These are phyloP conservation scores for Datisca glomerata DNA, from an alignment of 306 rosid genomes.

Conservation along the genomic window DNA sequence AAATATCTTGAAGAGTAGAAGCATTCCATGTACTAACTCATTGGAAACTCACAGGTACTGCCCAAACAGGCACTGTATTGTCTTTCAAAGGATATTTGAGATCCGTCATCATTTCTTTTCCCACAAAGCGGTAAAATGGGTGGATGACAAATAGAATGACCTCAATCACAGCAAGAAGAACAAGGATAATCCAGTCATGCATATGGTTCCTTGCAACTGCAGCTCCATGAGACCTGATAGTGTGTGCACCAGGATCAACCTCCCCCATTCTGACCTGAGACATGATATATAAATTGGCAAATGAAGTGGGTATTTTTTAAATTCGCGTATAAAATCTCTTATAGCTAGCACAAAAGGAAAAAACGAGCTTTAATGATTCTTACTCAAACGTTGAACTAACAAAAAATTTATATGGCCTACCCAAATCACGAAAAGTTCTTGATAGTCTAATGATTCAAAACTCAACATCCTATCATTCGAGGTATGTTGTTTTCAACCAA, in stretches of 20 bases:
- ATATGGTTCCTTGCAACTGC: slow-evolving; percentile 55
- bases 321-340: neutral
- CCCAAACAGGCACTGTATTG: slow-evolving; percentile 83
- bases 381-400: too few relatives aligned
- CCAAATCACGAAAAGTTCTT: too few relatives aligned
- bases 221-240: slow-evolving; percentile 82
- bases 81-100: slow-evolving; percentile 71
- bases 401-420: too few relatives aligned
- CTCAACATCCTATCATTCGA: too few relatives aligned
- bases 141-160: slow-evolving; percentile 29
- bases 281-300: neutral
- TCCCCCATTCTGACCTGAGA: slow-evolving; percentile 22
- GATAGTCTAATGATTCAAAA: too few relatives aligned
- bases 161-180: slow-evolving; percentile 51
- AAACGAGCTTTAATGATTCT: too few relatives aligned
- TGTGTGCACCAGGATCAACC: slow-evolving; percentile 36
- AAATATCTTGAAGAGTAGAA: too few relatives aligned
- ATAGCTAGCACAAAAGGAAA: neutral
- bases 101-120: slow-evolving; percentile 86
- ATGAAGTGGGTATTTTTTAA: too few relatives aligned
- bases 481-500: too few relatives aligned
- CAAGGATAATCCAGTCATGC: slow-evolving; percentile 71
- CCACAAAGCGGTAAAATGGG: slow-evolving; percentile 84
- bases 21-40: too few relatives aligned
- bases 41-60: slow-evolving; percentile 81